Evolutionary conservation across 495 filamentous ascomycete species (phyloP), one percentile per base, ranked within the genome.

Genomic region (Pseudoneurospora amorphoporcata): DNA sequence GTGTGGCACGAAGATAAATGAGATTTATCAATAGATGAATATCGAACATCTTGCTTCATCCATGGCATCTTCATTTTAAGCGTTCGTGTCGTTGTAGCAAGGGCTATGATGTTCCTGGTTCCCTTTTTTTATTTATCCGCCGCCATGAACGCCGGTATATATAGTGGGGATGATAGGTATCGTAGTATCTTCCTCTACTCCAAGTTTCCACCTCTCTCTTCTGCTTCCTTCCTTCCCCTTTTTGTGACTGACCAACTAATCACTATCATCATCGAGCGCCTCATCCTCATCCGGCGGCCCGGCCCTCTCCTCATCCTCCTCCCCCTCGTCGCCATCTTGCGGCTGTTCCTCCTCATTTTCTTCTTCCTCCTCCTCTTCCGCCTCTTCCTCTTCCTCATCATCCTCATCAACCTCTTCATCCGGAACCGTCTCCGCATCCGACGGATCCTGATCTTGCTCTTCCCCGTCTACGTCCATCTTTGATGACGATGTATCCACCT

Each of bases 231-330:
- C 39, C 70, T 38, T 40, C 37, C 47, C 23, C 6, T n/a, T 19
- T n/a, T 40, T 39, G 35, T 6, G 4, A 29, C 37, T 41, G 23
- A 69, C 14, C 23, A 7, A 45, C 79, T 80, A 88, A 41, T 88
- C 86, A 70, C 86, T 88, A 41, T 88, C 87, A 71, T 88, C 82
- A 77, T 92, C 90, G 41, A 91, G 84, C 17, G 88, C 88, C 76
- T 92, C 89, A 74, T 91, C 87, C 72, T 90, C 86, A 19, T 91
- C 87, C 42, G 80, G 82, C 14, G 80, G 81, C 8, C 81, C 82
- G 23, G 73, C 80, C 41, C 85, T 78, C 40, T 83, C 80, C 41
- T 84, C 82, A 39, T 81, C 78, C 17, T 75, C 83, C 10, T 82
- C 83, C 4, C 74, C 83, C 0, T 81, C 83, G 0, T 83, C 83